These are phyloP conservation scores for Mucor indicus DNA, from an alignment of 371 early-diverging fungal species.

Conservation along the genomic window DNA sequence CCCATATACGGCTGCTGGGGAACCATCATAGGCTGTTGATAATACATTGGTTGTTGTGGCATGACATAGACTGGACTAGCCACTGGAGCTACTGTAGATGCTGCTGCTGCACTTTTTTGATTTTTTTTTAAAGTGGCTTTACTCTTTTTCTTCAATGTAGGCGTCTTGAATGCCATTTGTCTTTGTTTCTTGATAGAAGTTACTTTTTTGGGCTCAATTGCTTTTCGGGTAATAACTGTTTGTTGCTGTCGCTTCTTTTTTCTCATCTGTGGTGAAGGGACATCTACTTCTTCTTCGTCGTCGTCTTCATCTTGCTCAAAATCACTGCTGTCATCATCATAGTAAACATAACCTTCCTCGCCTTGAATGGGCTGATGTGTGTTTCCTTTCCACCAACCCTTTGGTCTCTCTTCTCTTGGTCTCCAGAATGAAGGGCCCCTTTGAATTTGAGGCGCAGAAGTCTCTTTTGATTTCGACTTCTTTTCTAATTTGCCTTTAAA, in stretches of 20 bases:
- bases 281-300: neutral
- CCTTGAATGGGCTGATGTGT: neutral
- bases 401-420: slow-evolving; percentile 13
- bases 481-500: neutral
- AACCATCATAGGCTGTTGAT: slow-evolving; percentile 8
- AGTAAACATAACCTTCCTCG: neutral
- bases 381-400: slow-evolving; percentile 19
- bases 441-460: neutral
- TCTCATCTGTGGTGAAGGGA: neutral
- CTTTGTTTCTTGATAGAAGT: slow-evolving; percentile 12
- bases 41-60: slow-evolving; percentile 9
- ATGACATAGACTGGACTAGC: slow-evolving; percentile 8
- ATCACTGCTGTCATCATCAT: neutral
- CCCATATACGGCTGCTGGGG: neutral
- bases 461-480: neutral
- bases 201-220: slow-evolving; percentile 1
- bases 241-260: neutral
- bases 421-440: slow-evolving; percentile 15
- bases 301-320: neutral
- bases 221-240: too few species aligned
- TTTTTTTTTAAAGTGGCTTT: slow-evolving; percentile 1
- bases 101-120: neutral
- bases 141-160: slow-evolving; percentile 3
- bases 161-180: slow-evolving; percentile 21
- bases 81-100: neutral